Evolutionary conservation across 2,329 filamentous ascomycete genomes (phyloP).

Genomic region (Curvularia verruculosa): DNA sequence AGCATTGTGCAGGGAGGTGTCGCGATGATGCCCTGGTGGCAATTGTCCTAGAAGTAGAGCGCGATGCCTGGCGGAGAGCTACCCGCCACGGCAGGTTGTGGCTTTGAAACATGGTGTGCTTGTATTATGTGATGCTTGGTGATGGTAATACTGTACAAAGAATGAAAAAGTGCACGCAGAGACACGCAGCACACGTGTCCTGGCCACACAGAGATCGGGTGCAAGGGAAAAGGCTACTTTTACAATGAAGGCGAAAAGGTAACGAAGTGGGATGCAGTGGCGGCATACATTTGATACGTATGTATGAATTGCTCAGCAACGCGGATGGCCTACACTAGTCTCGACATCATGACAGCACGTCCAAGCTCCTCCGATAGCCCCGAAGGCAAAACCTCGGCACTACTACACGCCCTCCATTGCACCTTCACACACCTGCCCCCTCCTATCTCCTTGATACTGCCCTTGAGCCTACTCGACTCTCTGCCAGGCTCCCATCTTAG

Average conservation of each 20-base stretch:
- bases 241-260: conserved; percentile 11
- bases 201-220: conserved; percentile 4
- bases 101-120: conserved; percentile 64
- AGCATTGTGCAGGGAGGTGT: conserved; percentile 40
- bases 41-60: conserved; percentile 46
- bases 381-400: conserved; percentile 28
- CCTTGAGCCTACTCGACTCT: neutral
- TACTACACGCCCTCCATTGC: conserved; percentile 7
- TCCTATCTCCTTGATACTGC: no score
- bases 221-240: conserved; percentile 15
- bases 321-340: conserved; percentile 15
- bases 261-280: conserved; percentile 17
- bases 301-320: conserved; percentile 31
- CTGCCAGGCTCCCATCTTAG: neutral
- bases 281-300: conserved; percentile 16
- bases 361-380: conserved; percentile 29
- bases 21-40: conserved; percentile 33
- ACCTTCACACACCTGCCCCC: neutral
- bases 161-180: conserved; percentile 3
- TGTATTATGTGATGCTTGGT: conserved; percentile 10
- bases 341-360: conserved; percentile 31
- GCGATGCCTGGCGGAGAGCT: conserved; percentile 60
- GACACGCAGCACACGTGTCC: conserved; percentile 13
- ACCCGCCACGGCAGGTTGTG: conserved; percentile 70
- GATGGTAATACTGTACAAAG: conserved; percentile 13